These are phyloP conservation scores for Hermanozyma aechmeae DNA, from an alignment of 805 yeast genomes.

Conservation along the genomic window DNA sequence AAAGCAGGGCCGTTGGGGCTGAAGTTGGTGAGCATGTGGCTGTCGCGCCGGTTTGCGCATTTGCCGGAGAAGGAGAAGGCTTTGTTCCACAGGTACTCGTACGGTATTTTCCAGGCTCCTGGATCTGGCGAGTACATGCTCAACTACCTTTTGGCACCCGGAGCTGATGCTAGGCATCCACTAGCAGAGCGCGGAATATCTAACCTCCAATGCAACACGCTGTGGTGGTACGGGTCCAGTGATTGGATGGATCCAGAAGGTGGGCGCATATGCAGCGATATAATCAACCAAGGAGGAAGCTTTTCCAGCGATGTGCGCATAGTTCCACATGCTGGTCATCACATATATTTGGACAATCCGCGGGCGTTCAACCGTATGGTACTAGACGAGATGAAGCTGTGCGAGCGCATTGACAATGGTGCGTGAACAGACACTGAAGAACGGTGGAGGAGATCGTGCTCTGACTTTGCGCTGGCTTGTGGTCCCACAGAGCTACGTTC, in stretches of 20 bases:
- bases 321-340: constrained; percentile 63
- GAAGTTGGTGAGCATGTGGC: constrained; percentile 81
- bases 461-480: neutral
- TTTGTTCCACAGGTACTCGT: constrained; percentile 68
- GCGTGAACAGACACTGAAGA: neutral
- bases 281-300: constrained; percentile 14
- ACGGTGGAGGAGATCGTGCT: neutral
- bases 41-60: constrained; percentile 66
- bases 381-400: constrained; percentile 39
- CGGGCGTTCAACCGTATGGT: constrained; percentile 43
- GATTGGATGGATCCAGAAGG: constrained; percentile 55
- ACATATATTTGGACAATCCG: constrained; percentile 64
- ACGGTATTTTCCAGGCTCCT: constrained; percentile 71
- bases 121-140: constrained; percentile 95
- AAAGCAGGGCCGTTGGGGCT: constrained; percentile 78
- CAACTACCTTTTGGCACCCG: constrained; percentile 77
- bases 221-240: constrained; percentile 81
- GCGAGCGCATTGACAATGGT: neutral
- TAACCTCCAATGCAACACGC: constrained; percentile 47
- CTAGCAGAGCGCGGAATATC: constrained; percentile 42
- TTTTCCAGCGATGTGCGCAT: constrained; percentile 21
- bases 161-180: constrained; percentile 82
- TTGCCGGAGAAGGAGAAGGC: constrained; percentile 36
- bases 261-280: constrained; percentile 31
- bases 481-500: neutral